Base-by-base conservation (phyloP, 495 filamentous ascomycete species). In the Hypomontagnella monticulosa region DNA sequence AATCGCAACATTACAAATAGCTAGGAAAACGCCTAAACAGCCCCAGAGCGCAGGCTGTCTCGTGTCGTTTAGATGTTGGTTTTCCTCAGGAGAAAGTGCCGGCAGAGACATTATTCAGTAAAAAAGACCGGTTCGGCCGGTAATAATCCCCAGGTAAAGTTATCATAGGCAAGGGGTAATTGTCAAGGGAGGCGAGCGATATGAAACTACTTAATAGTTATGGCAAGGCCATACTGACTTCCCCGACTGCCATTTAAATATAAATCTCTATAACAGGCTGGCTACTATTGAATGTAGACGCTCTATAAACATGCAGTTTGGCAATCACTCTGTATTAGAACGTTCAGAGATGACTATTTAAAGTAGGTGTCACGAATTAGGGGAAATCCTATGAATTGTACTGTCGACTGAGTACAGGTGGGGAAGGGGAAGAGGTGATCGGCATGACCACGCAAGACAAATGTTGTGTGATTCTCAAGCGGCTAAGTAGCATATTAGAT, bases 1-100 rank as follows among this genome's bases (percentile, higher is more conserved):
- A 15, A 69, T 69, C n/a, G 50, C 47, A n/a, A 57, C 47, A 58
- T 71, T 50, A 16, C 63, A 69, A 18, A 71, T 66, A 20, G 69
- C 15, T 12, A 71, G 65, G 44, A 71, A 69, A 37, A 50, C 37
- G 30, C 54, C 50, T 3, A 71, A 15, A 51, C 57, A 69, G 4
- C 65, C 61, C 69, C 69, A 71, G 16, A 71, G 54, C 0, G 51
- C 61, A 9, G 65, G 65, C 23, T 65, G 65, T 15, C 59, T 54
- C 15, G 56, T 65, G 7, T 69, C 65, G 32, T 58, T 34, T 16
- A 64, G 27, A 38, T 59, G 61, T 0, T 42, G 48, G 20, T 71
- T 53, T 52, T 69, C n/a, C 40, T 69, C 61, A 0, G 42, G 41
- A 1, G 36, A 53, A 11, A 62, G 61, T 10, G 15, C 38, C 9